Percentiles rank a stretch among this genome's conserved stretches.
Conservation (phyloP, 352 stramenopile species). For the Phytophthora citricola region DNA sequence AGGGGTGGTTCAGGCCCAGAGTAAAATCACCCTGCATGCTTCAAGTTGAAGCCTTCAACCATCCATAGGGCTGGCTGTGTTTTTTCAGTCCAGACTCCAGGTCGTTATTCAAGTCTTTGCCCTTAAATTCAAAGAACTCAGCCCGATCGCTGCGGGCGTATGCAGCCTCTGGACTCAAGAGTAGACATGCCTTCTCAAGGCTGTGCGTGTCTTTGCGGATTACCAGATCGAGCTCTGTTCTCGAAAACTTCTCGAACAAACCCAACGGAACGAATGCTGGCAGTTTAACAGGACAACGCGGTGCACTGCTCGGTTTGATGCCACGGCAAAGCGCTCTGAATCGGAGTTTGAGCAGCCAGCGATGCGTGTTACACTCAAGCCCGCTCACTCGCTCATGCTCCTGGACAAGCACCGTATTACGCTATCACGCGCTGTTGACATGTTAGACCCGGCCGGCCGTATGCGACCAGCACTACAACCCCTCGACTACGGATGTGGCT, state of each 20-base stretch:
- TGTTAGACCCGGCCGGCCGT: not conserved
- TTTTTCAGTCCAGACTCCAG: not conserved
- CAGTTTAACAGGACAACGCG: not conserved
- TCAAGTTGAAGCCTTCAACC: too few species aligned
- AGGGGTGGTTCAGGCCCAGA: not conserved
- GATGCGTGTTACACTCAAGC: not conserved
- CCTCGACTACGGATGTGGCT: conserved; percentile 7
- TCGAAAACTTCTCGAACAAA: too few species aligned
- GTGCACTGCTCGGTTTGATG: not conserved
- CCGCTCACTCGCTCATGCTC: not conserved
- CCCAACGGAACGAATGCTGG: too few species aligned
- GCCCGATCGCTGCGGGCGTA: not conserved
- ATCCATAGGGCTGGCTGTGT: too few species aligned
- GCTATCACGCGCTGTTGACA: not conserved
- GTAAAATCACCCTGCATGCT: too few species aligned
- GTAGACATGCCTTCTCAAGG: conserved; percentile 20
- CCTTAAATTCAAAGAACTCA: not conserved
- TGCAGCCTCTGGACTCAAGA: conserved; percentile 11
- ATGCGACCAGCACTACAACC: conserved; percentile 7
- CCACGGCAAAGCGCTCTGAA: not conserved
- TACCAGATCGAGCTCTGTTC: too few species aligned
- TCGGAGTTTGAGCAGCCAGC: not conserved
- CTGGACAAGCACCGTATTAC: not conserved
- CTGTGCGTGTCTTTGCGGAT: conserved; percentile 8
- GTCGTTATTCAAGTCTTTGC: not conserved